Base-by-base conservation (phyloP, 257 asterid species). In the Solanum etuberosum region DNA sequence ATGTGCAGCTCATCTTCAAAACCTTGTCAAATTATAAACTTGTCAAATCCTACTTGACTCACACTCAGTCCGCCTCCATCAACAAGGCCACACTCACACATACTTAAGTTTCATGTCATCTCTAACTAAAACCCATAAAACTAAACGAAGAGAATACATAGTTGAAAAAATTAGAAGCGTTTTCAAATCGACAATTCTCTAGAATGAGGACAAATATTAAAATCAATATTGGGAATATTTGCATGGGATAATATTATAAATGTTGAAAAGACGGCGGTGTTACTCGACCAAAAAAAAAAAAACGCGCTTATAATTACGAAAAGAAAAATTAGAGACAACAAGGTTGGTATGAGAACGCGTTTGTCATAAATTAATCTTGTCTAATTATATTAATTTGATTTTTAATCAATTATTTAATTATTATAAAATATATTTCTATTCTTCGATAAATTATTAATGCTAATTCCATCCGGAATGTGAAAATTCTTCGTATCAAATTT, bases 241-340 rank as follows among this genome's bases (percentile, higher is more conserved):
- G 83, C 83, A 43, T 25, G 85, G 67, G 42, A 9, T 4, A 46
- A 46, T 27, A 46, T 29, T 43, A 77, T 77, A 43, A 37, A 43
- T 5, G 38, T 9, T 78, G 5, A 1, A 78, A 78, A 42, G 5
- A 2, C 65, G n/a, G 84, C 38, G 38, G 25, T 43, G 38, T 43
- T 16, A 43, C 61, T 42, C n/a, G 42, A 5, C 21, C n/a, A n/a
- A 51, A 5, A 31, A 38, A n/a, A 46, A 57, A 59, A 48, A n/a
- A 46, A 78, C 43, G 68, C 68, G 85, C 43, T 48, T 48, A 80
- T 80, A 32, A 80, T 80, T 80, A 29, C 61, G 85, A 20, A 29
- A 80, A 27, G 18, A 31, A 35, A 80, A 16, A 46, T 80, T 80
- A 48, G 68, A 80, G 85, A 80, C 2, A 46, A 29, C 0, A 18